Conservation (phyloP, 2,329 filamentous ascomycete genomes). For the Dothidotthia symphoricarpi region DNA sequence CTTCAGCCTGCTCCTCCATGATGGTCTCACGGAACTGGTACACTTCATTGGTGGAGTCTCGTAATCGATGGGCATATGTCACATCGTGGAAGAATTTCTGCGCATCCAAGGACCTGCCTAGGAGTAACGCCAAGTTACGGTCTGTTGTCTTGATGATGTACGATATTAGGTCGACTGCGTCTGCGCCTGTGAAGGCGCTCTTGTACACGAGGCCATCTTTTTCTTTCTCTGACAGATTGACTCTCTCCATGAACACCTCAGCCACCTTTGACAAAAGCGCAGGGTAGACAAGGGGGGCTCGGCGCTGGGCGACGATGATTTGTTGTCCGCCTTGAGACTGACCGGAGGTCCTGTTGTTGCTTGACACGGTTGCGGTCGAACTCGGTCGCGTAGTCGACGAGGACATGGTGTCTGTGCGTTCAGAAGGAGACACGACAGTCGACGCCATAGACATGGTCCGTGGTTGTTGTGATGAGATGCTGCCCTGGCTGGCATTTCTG, state of each 20-base stretch:
- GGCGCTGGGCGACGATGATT: slow-evolving; percentile 54
- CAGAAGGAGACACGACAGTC: slow-evolving; percentile 67
- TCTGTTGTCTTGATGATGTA: slow-evolving; percentile 98
- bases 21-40: slow-evolving; percentile 96
- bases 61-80: slow-evolving; percentile 91
- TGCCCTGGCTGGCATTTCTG: slow-evolving; percentile 39
- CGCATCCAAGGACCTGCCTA: slow-evolving; percentile 89
- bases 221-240: slow-evolving; percentile 79
- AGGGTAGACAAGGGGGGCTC: slow-evolving; percentile 86
- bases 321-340: slow-evolving; percentile 45
- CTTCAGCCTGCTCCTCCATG: slow-evolving; percentile 78
- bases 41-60: slow-evolving; percentile 91
- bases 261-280: slow-evolving; percentile 90
- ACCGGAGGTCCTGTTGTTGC: slow-evolving; percentile 41
- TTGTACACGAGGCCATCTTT: slow-evolving; percentile 98
- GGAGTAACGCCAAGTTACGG: slow-evolving; percentile 83
- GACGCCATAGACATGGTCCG: slow-evolving; percentile 94
- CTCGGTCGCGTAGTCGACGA: slow-evolving; percentile 47
- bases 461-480: slow-evolving; percentile 42
- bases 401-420: slow-evolving; percentile 58
- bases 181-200: slow-evolving; percentile 91
- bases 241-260: slow-evolving; percentile 86
- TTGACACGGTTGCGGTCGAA: slow-evolving; percentile 36
- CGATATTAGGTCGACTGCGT: slow-evolving; percentile 91
- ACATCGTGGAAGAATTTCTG: slow-evolving; percentile 99